Conservation (phyloP, 2,329 filamentous ascomycete genomes). For the Aspergillus sclerotialis region DNA sequence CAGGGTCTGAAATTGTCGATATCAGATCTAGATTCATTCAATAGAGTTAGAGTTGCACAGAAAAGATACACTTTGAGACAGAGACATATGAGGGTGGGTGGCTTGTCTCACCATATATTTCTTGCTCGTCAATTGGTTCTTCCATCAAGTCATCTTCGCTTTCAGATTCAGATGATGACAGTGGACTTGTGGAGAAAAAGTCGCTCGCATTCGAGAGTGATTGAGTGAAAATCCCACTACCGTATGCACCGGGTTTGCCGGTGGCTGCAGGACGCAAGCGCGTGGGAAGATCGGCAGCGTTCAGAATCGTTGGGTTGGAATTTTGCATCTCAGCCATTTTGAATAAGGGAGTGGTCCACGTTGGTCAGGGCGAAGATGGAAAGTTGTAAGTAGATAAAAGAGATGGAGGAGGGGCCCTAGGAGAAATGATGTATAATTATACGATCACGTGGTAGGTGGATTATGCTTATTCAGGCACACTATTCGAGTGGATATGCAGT, state of each 20-base stretch:
- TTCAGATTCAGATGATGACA: conserved; percentile 29
- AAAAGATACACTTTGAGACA: not conserved
- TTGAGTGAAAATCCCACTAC: conserved; percentile 45
- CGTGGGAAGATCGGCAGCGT: conserved; percentile 78
- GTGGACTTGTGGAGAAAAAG: conserved; percentile 38
- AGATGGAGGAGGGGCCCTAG: conserved; percentile 40
- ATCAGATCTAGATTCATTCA: conserved; percentile 63
- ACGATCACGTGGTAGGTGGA: too few species aligned
- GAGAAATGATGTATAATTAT: too few species aligned
- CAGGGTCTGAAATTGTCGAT: conserved; percentile 88
- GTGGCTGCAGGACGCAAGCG: conserved; percentile 46
- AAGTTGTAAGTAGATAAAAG: not conserved
- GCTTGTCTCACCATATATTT: conserved; percentile 80
- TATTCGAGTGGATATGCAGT: too few species aligned
- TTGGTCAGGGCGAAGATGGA: too few species aligned
- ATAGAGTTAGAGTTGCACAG: not conserved
- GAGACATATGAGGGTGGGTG: not conserved
- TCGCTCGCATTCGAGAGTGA: conserved; percentile 44
- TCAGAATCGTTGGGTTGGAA: conserved; percentile 89
- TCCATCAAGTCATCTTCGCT: conserved; percentile 55
- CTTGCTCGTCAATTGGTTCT: conserved; percentile 92
- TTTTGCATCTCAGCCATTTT: conserved; percentile 32
- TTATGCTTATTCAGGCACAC: too few species aligned
- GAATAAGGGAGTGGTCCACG: too few species aligned
- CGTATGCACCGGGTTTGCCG: conserved; percentile 34